Percentiles rank a stretch among this genome's conserved stretches.
Evolutionary conservation across 768 basidiomycete species (phyloP).

Genomic region (Tricholomella constricta): DNA sequence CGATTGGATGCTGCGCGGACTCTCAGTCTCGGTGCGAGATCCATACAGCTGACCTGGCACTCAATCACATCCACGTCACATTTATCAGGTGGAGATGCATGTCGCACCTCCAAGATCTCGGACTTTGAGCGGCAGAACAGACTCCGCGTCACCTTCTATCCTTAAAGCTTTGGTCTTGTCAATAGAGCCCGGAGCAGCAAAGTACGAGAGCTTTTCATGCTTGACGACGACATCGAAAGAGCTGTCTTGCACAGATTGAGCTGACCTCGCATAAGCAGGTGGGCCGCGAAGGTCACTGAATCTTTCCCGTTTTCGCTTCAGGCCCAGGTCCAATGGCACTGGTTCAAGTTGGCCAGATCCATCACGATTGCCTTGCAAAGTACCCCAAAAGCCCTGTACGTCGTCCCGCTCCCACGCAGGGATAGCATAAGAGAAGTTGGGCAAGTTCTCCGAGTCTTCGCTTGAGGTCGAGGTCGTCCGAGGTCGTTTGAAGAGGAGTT

Average conservation of each 20-base stretch:
- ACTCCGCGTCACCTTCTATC: neutral
- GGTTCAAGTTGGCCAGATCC: slow-evolving; percentile 3
- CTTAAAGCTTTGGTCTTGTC: neutral
- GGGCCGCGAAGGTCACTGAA: slow-evolving; percentile 48
- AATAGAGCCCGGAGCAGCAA: slow-evolving; percentile 8
- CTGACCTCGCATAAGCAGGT: slow-evolving; percentile 46
- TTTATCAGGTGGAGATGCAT: neutral
- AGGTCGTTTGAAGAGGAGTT: neutral
- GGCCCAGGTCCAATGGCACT: no score
- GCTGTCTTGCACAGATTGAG: slow-evolving; percentile 40
- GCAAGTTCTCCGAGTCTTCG: slow-evolving; percentile 14
- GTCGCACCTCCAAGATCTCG: slow-evolving; percentile 35
- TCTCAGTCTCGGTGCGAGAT: slow-evolving; percentile 41
- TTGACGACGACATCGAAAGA: slow-evolving; percentile 47
- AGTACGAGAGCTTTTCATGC: slow-evolving; percentile 34
- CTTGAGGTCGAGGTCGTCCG: slow-evolving; percentile 11
- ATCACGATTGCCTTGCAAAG: slow-evolving; percentile 1
- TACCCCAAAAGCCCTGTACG: slow-evolving; percentile 18
- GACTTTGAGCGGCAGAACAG: slow-evolving; percentile 21
- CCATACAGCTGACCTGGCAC: slow-evolving; percentile 43
- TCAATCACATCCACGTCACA: slow-evolving; percentile 4
- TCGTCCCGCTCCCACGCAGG: slow-evolving; percentile 22
- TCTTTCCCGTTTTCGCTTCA: slow-evolving; percentile 35
- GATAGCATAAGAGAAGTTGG: slow-evolving; percentile 9
- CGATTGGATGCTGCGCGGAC: slow-evolving; percentile 35